Evolutionary conservation across 192 early-diverging fungal genomes (phyloP).

Genomic region (Linnemannia exigua): DNA sequence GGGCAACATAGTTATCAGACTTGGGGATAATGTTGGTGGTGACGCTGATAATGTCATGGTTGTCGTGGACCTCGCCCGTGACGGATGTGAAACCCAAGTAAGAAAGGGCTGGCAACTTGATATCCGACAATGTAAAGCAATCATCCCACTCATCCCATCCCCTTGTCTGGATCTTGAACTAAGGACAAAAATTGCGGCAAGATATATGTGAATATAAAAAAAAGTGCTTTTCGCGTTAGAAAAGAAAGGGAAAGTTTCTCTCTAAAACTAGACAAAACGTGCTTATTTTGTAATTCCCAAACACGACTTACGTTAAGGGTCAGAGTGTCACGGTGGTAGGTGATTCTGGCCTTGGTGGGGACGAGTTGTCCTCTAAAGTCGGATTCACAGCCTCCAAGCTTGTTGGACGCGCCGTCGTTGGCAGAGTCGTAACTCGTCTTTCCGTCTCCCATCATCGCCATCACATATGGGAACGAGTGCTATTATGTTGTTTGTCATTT

Average conservation of each 20-base stretch:
- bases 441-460: slow-evolving; percentile 96
- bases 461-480: slow-evolving; percentile 88
- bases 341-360: slow-evolving; percentile 76
- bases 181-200: neutral
- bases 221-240: neutral
- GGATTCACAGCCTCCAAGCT: slow-evolving; percentile 74
- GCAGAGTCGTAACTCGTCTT: slow-evolving; percentile 84
- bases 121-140: slow-evolving; percentile 88
- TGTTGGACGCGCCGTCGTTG: slow-evolving; percentile 82
- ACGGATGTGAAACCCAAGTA: slow-evolving; percentile 95
- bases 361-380: slow-evolving; percentile 81
- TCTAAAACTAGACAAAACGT: no score
- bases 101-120: slow-evolving; percentile 78
- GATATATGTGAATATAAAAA: no score
- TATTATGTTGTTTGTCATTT: slow-evolving; percentile 32
- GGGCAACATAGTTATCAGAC: no score
- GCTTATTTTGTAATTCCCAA: no score
- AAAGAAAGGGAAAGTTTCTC: neutral
- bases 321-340: slow-evolving; percentile 74
- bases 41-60: slow-evolving; percentile 65
- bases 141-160: slow-evolving; percentile 80
- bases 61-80: slow-evolving; percentile 93
- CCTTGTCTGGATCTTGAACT: slow-evolving; percentile 63
- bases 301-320: slow-evolving; percentile 36
- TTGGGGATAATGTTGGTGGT: slow-evolving; percentile 57